phyloP scores from a whole-genome alignment of 2,329 filamentous ascomycete species.

The Ophiocordyceps australis region DNA sequence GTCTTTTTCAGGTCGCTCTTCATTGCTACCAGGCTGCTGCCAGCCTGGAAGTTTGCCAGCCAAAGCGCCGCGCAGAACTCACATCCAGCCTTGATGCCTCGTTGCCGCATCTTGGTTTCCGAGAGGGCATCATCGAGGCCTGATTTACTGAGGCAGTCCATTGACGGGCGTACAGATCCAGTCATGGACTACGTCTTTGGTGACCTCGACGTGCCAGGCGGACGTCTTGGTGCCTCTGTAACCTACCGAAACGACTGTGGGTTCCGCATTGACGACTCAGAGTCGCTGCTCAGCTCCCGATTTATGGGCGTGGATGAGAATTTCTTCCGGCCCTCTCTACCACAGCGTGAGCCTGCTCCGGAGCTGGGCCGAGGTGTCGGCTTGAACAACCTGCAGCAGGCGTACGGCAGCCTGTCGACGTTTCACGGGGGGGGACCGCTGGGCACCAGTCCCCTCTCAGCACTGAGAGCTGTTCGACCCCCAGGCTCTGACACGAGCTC shows the following conservation, averaged over 20 bases:
- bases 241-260: conserved; percentile 77
- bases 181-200: conserved; percentile 67
- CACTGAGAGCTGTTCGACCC: conserved; percentile 50
- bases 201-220: conserved; percentile 71
- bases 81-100: conserved; percentile 50
- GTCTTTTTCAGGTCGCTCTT: conserved; percentile 85
- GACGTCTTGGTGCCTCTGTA: conserved; percentile 64
- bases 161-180: conserved; percentile 17
- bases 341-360: conserved; percentile 17
- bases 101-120: conserved; percentile 60
- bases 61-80: conserved; percentile 55
- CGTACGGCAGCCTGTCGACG: conserved; percentile 78
- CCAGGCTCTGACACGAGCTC: conserved; percentile 45
- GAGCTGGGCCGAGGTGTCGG: conserved; percentile 40
- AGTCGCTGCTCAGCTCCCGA: conserved; percentile 76
- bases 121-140: conserved; percentile 32
- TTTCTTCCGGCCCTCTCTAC: conserved; percentile 65
- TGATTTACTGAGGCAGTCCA: conserved; percentile 41
- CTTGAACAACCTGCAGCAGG: conserved; percentile 49
- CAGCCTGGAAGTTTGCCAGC: conserved; percentile 68
- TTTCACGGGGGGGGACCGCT: conserved; percentile 64
- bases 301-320: conserved; percentile 87
- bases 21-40: conserved; percentile 63
- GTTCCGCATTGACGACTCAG: conserved; percentile 81
- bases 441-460: conserved; percentile 76